Evolutionary conservation across 1,284 basidiomycete species (phyloP).

Genomic region (Heterobasidion parviporum): DNA sequence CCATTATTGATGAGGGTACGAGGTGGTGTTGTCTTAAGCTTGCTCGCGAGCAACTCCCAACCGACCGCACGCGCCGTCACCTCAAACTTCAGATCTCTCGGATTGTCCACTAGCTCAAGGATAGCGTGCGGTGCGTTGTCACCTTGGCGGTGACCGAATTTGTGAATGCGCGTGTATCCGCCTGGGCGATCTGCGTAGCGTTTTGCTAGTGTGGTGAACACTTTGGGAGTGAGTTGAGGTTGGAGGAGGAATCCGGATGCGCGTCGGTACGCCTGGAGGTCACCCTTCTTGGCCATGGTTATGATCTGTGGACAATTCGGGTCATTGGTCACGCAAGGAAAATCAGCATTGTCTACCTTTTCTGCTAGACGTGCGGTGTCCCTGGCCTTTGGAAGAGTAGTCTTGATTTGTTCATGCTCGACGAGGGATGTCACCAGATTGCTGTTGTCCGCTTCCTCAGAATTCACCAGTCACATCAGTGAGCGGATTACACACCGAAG

Average conservation of each 20-base stretch:
- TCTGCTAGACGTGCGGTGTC: conserved; percentile 90
- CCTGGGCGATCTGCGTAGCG: conserved; percentile 84
- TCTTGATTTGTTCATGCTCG: conserved; percentile 94
- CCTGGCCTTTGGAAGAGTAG: conserved; percentile 93
- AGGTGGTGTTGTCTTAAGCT: conserved; percentile 35
- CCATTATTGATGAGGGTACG: conserved; percentile 42
- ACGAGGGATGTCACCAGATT: conserved; percentile 94
- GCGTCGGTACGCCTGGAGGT: conserved; percentile 51
- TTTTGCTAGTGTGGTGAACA: conserved; percentile 74
- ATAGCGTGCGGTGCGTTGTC: conserved; percentile 94
- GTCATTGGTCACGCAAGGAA: background rate
- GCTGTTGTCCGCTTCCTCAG: conserved; percentile 29
- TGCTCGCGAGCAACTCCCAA: conserved; percentile 61
- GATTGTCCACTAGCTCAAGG: conserved; percentile 91
- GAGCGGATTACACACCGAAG: conserved; percentile 48
- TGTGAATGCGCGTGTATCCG: conserved; percentile 94
- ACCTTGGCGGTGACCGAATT: conserved; percentile 80
- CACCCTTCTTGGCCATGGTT: conserved; percentile 80
- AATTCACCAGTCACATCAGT: background rate
- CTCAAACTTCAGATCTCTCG: conserved; percentile 81
- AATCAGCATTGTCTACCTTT: conserved; percentile 49
- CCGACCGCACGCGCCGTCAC: conserved; percentile 80
- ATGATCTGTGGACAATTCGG: conserved; percentile 56
- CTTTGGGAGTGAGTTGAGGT: conserved; percentile 63
- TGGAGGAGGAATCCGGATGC: conserved; percentile 75